Base-by-base conservation (phyloP, 176 grass and related monocot species). In the Cenchrus americanus region DNA sequence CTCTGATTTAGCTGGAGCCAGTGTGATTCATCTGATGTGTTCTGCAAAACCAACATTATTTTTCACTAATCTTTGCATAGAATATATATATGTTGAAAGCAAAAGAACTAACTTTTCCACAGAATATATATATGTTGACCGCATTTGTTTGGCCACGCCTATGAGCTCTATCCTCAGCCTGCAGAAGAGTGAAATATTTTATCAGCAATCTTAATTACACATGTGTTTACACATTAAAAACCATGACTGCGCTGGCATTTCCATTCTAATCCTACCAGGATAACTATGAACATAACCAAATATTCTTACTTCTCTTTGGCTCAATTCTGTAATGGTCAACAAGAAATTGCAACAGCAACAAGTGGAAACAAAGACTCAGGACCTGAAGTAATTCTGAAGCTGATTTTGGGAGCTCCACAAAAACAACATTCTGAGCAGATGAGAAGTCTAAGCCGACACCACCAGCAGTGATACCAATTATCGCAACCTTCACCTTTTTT, bases 101-200 rank as follows among this genome's bases (percentile, higher is more conserved):
- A 14, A 76, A 83, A 80, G 18, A 84, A 63, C 80, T 75, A 86
- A 98, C 96, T 92, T 92, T 98, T 85, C 85, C 91, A 85, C 92
- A 98, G 77, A 98, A 98, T 82, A 98, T 93, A 79, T 98, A 98
- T 90, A 98, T 91, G 83, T 98, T 98, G 42, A 98, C 92, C 23
- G 92, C 92, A 85, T 95, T 98, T 66, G 71, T 93, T 90, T 95
- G 95, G 51, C 96, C 96, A 66, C 87, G 87, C 79, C 96, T 98
- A 69, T 98, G 92, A 82, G 96, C 92, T 90, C 96, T 98, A 88
- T 98, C 96, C 82, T 98, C 92, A 69, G 96, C 96, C 96, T 98
- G 66, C 79, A 57, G 78, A 14, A 87, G 66, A 62, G 19, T 47
- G 15, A 43, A 70, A 63, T 47, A 71, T 41, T 81, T 62, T 71